Evolutionary conservation across 1,284 basidiomycete genomes (phyloP), one percentile per base, ranked within the genome.

Genomic region (Agroathelia rolfsii): DNA sequence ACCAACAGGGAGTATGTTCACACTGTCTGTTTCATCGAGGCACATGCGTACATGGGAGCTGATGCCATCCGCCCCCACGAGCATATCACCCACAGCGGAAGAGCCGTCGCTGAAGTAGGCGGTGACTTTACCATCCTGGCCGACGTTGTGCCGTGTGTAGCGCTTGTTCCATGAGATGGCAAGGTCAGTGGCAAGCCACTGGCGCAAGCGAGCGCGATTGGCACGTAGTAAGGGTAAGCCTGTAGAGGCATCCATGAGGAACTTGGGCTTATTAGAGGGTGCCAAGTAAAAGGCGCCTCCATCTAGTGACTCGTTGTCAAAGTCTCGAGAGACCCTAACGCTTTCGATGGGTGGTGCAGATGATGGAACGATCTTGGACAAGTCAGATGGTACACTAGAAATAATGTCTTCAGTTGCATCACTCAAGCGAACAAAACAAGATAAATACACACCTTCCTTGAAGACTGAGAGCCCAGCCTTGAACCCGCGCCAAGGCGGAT

Each of bases 31-130:
- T n/a, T n/a, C n/a, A n/a, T n/a, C n/a, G n/a, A n/a, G n/a, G n/a
- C n/a, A n/a, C n/a, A n/a, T n/a, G n/a, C n/a, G n/a, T n/a, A n/a
- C n/a, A n/a, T n/a, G n/a, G n/a, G n/a, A n/a, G n/a, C n/a, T n/a
- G n/a, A n/a, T n/a, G n/a, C n/a, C n/a, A 26, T 26, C 25, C 12
- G 25, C 25, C 7, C 25, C 25, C 7, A 26, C 11, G 25, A 26
- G 25, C 12, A 26, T 26, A 11, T 26, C 25, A 5, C 25, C 25
- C 16, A 5, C 11, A 15, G 25, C 25, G 5, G 16, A 12, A 15
- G 6, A 13, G 16, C 25, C 25, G 16, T 26, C 25, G 12, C 16
- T 15, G 11, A 26, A 26, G 25, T 7, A 26, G 16, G 25, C 25
- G 7, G 25, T 6, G 16, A 26, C 25, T 13, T 15, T 12, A 15